Evolutionary conservation across 192 early-diverging fungal species (phyloP).

Genomic region (Umbelopsis vinacea): DNA sequence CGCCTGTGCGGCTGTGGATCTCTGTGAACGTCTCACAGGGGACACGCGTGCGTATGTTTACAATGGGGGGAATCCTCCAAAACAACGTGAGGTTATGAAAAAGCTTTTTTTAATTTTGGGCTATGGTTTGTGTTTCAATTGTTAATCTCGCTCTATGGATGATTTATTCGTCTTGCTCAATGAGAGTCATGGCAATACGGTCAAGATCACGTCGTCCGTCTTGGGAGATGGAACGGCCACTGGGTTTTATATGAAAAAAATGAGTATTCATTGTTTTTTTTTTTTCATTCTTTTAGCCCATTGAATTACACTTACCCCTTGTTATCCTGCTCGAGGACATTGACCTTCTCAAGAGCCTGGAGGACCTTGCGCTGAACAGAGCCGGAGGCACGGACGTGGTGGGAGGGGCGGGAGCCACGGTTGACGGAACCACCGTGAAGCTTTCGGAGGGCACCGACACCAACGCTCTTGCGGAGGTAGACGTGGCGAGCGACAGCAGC

Average conservation of each 20-base stretch:
- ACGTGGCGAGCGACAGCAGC: constrained; percentile 97
- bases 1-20: constrained; percentile 16
- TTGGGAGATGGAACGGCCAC: constrained; percentile 94
- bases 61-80: background rate
- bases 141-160: constrained; percentile 15
- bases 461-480: constrained; percentile 94
- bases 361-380: constrained; percentile 95
- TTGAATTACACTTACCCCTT: constrained; percentile 60
- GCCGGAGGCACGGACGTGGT: constrained; percentile 86
- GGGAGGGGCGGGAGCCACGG: constrained; percentile 93
- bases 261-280: too few relatives aligned
- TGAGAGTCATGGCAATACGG: constrained; percentile 78
- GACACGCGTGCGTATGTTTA: constrained; percentile 19
- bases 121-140: background rate
- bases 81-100: background rate
- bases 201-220: constrained; percentile 99
- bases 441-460: constrained; percentile 94
- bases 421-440: constrained; percentile 91
- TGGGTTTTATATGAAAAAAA: constrained; percentile 34
- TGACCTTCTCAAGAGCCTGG: constrained; percentile 99
- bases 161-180: constrained; percentile 26
- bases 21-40: background rate
- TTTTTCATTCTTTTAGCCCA: too few relatives aligned
- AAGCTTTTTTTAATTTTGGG: background rate
- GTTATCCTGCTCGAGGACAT: constrained; percentile 91